Evolutionary conservation across 208 protist species (phyloP), one percentile per base, ranked within the genome.

Genomic region (Trichomonas tenax): DNA sequence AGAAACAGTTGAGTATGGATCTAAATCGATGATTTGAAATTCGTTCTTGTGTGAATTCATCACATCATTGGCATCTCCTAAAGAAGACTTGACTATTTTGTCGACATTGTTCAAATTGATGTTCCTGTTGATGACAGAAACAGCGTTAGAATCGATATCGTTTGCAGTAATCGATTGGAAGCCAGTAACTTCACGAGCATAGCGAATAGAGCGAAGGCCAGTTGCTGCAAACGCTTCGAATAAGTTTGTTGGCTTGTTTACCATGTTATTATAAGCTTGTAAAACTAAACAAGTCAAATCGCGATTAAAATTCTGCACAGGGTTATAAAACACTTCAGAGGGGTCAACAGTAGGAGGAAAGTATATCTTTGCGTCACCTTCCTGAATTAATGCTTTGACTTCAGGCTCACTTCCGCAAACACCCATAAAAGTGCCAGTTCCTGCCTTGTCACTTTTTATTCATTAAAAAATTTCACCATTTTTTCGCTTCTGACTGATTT

Each of bases 11-110:
- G 99, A 99, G 97, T 99, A 99, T 10, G 99, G 99, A 96, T 99
- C 99, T 3, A 99, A 97, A 97, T 99, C 99, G 31, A 99, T 98
- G 36, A 99, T 98, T 96, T 99, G 98, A 97, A 99, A 99, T 44
- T 96, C 95, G 96, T 97, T 97, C 98, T 97, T 40, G 1, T 36
- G n/a, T 45, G 98, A 97, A 96, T 99, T 97, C 96, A 99, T 98
- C 3, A 98, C 96, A 21, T 96, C 45, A 34, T 58, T 72, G 41
- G 97, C 96, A 96, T 97, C 96, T 38, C 63, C 72, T 10, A 96
- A 51, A 40, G 14, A 38, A 26, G 96, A 82, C 34, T 99, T 99
- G 49, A 98, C 98, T 17, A 96, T 96, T 45, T 98, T 89, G 17
- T 97, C 97, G 10, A 97, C 95, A 17, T 97, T 97, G 97, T 99